phyloP scores from a whole-genome alignment of 129 eudicot species.

The Flaveria brownii region DNA sequence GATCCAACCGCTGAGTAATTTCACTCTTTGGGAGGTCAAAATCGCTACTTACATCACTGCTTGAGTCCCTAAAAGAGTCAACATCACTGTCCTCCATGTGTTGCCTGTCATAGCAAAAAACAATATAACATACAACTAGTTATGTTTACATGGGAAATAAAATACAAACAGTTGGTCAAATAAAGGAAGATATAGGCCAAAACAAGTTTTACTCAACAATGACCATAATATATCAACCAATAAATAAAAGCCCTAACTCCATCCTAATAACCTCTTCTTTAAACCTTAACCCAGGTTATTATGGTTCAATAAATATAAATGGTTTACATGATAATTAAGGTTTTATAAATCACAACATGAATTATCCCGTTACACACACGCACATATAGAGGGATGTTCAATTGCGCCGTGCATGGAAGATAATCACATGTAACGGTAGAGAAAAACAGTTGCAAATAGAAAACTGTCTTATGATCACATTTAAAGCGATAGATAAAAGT shows the following conservation, averaged over 20 bases:
- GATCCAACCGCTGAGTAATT: constrained; percentile 41
- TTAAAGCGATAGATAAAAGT: too few relatives aligned
- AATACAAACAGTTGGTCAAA: not conserved
- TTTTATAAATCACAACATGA: not conserved
- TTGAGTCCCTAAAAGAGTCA: constrained; percentile 77
- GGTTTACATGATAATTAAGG: not conserved
- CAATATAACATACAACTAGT: not conserved
- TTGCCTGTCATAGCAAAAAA: constrained; percentile 45
- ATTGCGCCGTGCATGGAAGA: too few relatives aligned
- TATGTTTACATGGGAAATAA: not conserved
- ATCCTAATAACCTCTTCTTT: not conserved
- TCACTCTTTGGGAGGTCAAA: constrained; percentile 56
- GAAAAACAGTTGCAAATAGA: too few relatives aligned
- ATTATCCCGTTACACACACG: not conserved
- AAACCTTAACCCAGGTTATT: not conserved
- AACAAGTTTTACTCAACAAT: not conserved
- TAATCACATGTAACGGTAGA: too few relatives aligned
- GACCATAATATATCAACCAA: constrained; percentile 4
- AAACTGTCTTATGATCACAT: too few relatives aligned
- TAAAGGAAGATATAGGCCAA: not conserved
- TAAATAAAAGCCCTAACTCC: not conserved
- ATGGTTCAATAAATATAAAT: not conserved
- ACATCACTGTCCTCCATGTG: constrained; percentile 85
- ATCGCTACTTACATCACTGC: constrained; percentile 92
- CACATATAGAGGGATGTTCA: too few relatives aligned